These are phyloP conservation scores for Aspergillus nanangensis DNA, from an alignment of 495 filamentous ascomycete species.

Conservation along the genomic window DNA sequence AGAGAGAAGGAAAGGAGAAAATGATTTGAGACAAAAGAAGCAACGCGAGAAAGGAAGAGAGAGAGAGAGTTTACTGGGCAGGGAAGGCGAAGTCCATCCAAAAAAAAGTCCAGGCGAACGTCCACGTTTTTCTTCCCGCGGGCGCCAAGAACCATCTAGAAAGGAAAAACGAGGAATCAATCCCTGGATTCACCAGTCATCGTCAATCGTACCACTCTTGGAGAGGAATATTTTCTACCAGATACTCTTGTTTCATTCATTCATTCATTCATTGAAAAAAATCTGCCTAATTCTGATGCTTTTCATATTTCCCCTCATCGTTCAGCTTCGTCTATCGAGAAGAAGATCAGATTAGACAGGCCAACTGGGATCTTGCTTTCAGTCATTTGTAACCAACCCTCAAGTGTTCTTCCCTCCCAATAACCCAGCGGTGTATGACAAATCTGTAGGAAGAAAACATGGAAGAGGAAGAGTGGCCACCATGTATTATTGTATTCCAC, in stretches of 20 bases:
- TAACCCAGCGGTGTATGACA: no score
- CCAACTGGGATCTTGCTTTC: no score
- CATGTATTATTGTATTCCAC: no score
- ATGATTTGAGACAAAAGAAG: background rate
- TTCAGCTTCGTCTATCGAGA: background rate
- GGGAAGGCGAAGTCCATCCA: background rate
- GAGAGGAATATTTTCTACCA: no score
- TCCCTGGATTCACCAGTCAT: background rate
- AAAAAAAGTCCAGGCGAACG: conserved; percentile 5
- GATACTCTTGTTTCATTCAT: conserved; percentile 6
- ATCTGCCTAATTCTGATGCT: background rate
- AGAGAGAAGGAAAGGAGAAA: conserved; percentile 1
- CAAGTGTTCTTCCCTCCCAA: no score
- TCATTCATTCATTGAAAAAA: conserved; percentile 5
- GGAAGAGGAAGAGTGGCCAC: no score
- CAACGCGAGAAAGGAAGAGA: conserved; percentile 7
- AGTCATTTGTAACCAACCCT: no score
- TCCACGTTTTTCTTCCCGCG: conserved; percentile 7
- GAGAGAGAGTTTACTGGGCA: conserved; percentile 6
- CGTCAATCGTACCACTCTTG: background rate
- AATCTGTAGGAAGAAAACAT: no score
- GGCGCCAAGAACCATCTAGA: conserved; percentile 7
- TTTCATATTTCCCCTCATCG: background rate
- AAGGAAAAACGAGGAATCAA: background rate
- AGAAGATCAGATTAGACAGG: no score